phyloP scores from a whole-genome alignment of 1,284 basidiomycete species.

The Xanthoconium separans region DNA sequence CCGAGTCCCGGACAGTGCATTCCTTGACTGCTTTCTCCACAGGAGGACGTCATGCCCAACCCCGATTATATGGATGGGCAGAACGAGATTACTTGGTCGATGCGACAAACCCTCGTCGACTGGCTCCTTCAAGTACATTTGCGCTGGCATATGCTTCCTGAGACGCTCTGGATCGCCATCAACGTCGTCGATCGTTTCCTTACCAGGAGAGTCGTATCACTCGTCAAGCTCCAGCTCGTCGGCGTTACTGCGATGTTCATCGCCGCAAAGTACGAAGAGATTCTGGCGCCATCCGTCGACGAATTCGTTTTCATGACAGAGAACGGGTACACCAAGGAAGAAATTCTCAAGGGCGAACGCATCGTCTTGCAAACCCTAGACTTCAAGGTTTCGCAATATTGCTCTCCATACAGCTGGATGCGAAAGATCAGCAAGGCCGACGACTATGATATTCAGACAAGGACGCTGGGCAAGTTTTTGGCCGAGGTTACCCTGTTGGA shows the following conservation, averaged over 20 bases:
- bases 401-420: conserved; percentile 99
- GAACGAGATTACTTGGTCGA: conserved; percentile 92
- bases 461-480: conserved; percentile 96
- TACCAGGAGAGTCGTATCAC: conserved; percentile 86
- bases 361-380: conserved; percentile 94
- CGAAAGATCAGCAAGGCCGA: conserved; percentile 98
- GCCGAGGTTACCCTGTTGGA: conserved; percentile 96
- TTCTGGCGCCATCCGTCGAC: conserved; percentile 90
- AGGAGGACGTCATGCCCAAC: conserved; percentile 90
- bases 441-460: conserved; percentile 97
- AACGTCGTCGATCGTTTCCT: conserved; percentile 99
- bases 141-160: conserved; percentile 96
- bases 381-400: conserved; percentile 95
- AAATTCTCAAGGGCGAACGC: conserved; percentile 96
- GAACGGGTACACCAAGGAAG: conserved; percentile 89
- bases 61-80: conserved; percentile 95
- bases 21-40: conserved; percentile 19
- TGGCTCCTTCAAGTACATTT: conserved; percentile 98
- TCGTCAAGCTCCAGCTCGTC: conserved; percentile 96
- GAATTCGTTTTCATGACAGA: conserved; percentile 99
- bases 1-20: neutral
- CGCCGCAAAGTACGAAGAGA: conserved; percentile 99
- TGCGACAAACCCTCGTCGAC: conserved; percentile 95
- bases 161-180: conserved; percentile 97
- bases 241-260: conserved; percentile 98